These are phyloP conservation scores for Xylaria intraflava DNA, from an alignment of 495 filamentous ascomycete genomes.

Conservation along the genomic window DNA sequence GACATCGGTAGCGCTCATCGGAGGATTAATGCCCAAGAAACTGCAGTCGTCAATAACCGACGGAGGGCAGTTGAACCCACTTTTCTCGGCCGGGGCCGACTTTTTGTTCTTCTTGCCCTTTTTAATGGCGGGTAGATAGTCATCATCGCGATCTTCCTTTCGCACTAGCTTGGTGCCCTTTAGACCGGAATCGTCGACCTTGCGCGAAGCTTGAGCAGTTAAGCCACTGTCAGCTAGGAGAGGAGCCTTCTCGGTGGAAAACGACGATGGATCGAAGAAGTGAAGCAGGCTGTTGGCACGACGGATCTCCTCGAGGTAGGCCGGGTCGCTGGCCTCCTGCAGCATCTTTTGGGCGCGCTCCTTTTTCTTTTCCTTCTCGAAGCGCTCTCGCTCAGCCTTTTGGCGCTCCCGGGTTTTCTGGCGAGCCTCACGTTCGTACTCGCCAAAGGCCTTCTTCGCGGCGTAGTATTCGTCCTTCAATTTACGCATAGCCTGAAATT, in stretches of 20 bases:
- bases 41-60: slow-evolving; percentile 85
- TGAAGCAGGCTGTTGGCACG: slow-evolving; percentile 77
- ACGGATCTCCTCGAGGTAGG: slow-evolving; percentile 86
- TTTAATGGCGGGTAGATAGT: slow-evolving; percentile 81
- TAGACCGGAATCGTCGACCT: slow-evolving; percentile 66
- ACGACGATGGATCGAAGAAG: slow-evolving; percentile 74
- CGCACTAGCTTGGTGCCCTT: slow-evolving; percentile 71
- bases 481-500: slow-evolving; percentile 69
- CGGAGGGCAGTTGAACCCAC: slow-evolving; percentile 79
- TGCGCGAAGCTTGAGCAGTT: slow-evolving; percentile 68
- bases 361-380: slow-evolving; percentile 75
- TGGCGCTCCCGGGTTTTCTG: slow-evolving; percentile 53
- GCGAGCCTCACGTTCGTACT: slow-evolving; percentile 74
- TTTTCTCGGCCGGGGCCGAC: slow-evolving; percentile 34
- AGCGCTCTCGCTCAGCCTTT: slow-evolving; percentile 63
- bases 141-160: slow-evolving; percentile 81
- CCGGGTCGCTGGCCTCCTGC: slow-evolving; percentile 82
- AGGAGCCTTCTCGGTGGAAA: slow-evolving; percentile 52
- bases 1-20: slow-evolving; percentile 76
- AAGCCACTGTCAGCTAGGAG: slow-evolving; percentile 59
- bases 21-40: slow-evolving; percentile 76
- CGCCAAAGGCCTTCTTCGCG: slow-evolving; percentile 64
- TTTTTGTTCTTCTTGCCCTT: slow-evolving; percentile 83
- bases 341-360: slow-evolving; percentile 78
- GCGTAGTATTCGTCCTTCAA: slow-evolving; percentile 82